Evolutionary conservation across 2,329 filamentous ascomycete genomes (phyloP), one percentile per base, ranked within the genome.

Genomic region (Ophiosphaerella narmari): DNA sequence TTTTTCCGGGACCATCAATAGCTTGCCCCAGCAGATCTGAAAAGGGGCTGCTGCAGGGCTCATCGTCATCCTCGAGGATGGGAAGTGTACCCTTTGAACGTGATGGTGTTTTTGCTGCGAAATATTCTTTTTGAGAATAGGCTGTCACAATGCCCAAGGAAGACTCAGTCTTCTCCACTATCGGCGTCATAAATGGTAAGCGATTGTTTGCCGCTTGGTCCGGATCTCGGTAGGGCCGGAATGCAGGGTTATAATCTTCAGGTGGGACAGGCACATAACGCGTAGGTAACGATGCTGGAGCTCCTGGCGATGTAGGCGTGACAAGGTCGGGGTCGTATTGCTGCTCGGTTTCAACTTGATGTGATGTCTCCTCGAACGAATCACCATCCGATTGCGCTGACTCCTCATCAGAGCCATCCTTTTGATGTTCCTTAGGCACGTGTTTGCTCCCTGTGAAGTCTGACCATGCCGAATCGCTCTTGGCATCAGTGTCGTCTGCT

Each of bases 131-230:
- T 57, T 80, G 75, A 44, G 84, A 80, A 43, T 62, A 63, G 44
- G 59, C 63, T 24, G 72, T 74, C 36, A 65, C 66, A 44, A 71
- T 63, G 32, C 87, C 87, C 5, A 97, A 76, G 0, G 92, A 97
- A 9, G 87, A 89, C 74, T 99, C 94, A 0, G 94, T 99, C 63
- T 91, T 87, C 73, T 99, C 94, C 1, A 94, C 93, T 59, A 99
- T 99, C 1, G 94, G 94, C 0, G 94, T 99, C 94, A 99, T 97
- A 72, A 97, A 99, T 3, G 93, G 94, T 8, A 97, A 80, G 46
- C 92, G 87, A 74, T 92, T 96, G 66, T 97, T 95, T 52, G 91
- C 91, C 72, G 87, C 81, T 70, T 91, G 83, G 32, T 78, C 82
- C 67, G 90, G 85, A 73, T 96, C 89, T 67, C 91, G 86, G 80